Percentiles rank a stretch among this genome's conserved stretches.
Conservation (phyloP, 2,329 filamentous ascomycete genomes). For the Aspergillus flavus region DNA sequence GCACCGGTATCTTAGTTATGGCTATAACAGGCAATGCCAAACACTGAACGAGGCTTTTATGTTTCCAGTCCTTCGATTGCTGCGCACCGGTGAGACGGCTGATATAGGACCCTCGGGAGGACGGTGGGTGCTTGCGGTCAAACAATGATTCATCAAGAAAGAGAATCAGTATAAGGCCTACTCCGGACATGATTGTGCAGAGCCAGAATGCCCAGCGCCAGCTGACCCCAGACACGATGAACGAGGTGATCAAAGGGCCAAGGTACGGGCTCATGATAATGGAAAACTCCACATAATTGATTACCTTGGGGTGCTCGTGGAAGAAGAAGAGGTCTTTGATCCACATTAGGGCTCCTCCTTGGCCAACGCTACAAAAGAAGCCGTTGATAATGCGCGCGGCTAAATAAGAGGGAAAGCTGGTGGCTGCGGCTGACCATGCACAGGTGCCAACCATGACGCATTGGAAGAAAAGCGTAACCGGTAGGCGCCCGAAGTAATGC, state of each 20-base stretch:
- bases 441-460: constrained; percentile 31
- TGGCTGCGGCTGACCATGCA: constrained; percentile 49
- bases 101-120: constrained; percentile 10
- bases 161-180: constrained; percentile 25
- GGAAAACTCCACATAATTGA: constrained; percentile 43
- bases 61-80: constrained; percentile 27
- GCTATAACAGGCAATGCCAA: constrained; percentile 43
- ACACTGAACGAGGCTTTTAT: constrained; percentile 46
- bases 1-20: constrained; percentile 36
- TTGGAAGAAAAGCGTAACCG: constrained; percentile 36
- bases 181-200: constrained; percentile 22
- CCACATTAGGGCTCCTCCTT: constrained; percentile 51
- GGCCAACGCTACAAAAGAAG: constrained; percentile 49
- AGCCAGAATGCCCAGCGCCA: constrained; percentile 36
- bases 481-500: constrained; percentile 49
- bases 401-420: constrained; percentile 51
- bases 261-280: constrained; percentile 45
- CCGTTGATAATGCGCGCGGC: constrained; percentile 52
- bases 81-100: constrained; percentile 28
- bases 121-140: constrained; percentile 18
- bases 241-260: constrained; percentile 48
- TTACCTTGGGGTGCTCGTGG: constrained; percentile 51
- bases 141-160: constrained; percentile 34
- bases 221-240: constrained; percentile 50
- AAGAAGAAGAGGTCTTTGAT: constrained; percentile 64